Conservation (phyloP, 2,329 filamentous ascomycete species). For the Neophaeococcomyces aloes region DNA sequence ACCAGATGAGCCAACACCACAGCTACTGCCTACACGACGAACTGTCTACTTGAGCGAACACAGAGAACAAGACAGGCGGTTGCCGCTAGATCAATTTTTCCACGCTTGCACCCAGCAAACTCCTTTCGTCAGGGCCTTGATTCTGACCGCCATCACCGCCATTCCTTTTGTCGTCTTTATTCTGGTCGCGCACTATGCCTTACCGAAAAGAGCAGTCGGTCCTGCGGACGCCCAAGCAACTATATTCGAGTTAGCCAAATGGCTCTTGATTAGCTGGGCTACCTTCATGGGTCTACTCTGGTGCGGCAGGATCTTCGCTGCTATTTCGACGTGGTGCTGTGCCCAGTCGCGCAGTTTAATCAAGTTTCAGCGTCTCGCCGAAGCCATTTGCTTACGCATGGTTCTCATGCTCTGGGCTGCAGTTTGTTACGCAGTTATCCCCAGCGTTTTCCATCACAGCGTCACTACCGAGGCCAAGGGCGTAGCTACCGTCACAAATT, state of each 20-base stretch:
- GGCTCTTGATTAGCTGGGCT: neutral
- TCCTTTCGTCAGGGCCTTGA: neutral
- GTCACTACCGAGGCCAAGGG: neutral
- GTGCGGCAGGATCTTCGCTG: slow-evolving; percentile 2
- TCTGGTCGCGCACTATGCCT: neutral
- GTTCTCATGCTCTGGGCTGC: slow-evolving; percentile 2
- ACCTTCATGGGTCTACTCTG: slow-evolving; percentile 3
- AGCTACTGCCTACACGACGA: no score
- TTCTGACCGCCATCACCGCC: neutral
- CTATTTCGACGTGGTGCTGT: neutral
- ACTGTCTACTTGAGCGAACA: neutral
- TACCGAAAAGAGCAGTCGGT: neutral
- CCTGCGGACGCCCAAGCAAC: neutral
- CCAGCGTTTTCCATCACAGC: neutral
- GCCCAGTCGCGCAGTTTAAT: neutral
- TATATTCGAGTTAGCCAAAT: slow-evolving; percentile 1
- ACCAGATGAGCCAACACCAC: no score
- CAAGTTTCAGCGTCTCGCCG: neutral
- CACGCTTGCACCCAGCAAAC: neutral
- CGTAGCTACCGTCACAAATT: neutral
- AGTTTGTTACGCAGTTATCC: slow-evolving; percentile 1
- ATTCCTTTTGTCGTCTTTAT: slow-evolving; percentile 3
- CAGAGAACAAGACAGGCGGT: neutral
- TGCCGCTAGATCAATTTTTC: neutral
- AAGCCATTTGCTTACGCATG: neutral